These are phyloP conservation scores for Sarcomyxa edulis DNA, from an alignment of 768 basidiomycete genomes.

Conservation along the genomic window DNA sequence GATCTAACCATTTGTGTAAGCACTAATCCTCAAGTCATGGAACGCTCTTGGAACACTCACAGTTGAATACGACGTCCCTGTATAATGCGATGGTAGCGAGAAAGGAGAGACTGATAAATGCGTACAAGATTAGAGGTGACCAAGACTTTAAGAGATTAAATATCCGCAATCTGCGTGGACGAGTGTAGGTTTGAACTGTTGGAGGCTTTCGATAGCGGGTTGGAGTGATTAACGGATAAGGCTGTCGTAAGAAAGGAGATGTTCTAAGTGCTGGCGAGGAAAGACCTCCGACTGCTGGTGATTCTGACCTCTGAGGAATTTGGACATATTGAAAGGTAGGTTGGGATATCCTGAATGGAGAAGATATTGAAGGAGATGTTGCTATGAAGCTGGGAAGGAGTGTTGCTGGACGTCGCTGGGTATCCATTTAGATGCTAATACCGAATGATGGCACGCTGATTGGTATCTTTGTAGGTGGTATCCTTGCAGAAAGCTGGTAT, in stretches of 20 bases:
- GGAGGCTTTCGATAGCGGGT: slow-evolving; percentile 13
- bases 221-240: slow-evolving; percentile 11
- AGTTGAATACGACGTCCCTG: slow-evolving; percentile 74
- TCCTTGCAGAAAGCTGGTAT: too few relatives aligned
- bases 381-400: slow-evolving; percentile 10
- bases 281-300: slow-evolving; percentile 1
- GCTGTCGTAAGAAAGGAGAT: slow-evolving; percentile 13
- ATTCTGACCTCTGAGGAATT: slow-evolving; percentile 9
- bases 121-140: slow-evolving; percentile 75
- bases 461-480: too few relatives aligned
- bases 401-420: slow-evolving; percentile 15
- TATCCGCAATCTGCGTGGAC: slow-evolving; percentile 49
- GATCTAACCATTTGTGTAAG: slow-evolving; percentile 54
- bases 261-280: slow-evolving; percentile 6
- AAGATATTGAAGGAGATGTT: slow-evolving; percentile 13
- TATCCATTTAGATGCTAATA: slow-evolving; percentile 23
- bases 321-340: slow-evolving; percentile 30
- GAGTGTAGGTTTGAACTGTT: slow-evolving; percentile 27
- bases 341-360: slow-evolving; percentile 20
- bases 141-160: slow-evolving; percentile 62
- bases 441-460: too few relatives aligned
- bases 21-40: slow-evolving; percentile 2
- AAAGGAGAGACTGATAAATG: slow-evolving; percentile 71
- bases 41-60: slow-evolving; percentile 38
- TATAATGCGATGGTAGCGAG: slow-evolving; percentile 79